phyloP scores from a whole-genome alignment of 1,284 basidiomycete species.

The Malassezia japonica region DNA sequence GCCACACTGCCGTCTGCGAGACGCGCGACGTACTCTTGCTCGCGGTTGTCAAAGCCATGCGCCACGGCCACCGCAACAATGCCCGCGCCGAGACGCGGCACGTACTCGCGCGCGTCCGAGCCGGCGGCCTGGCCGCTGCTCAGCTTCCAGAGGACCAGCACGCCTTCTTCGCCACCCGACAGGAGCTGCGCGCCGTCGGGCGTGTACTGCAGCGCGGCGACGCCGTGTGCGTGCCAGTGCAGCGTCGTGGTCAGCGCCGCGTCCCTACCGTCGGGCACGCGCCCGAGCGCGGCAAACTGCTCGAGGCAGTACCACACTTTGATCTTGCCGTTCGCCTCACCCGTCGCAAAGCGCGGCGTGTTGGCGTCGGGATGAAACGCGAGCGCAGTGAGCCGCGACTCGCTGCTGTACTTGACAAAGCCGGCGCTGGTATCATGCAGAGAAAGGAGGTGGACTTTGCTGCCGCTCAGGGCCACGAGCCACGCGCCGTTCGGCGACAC shows the following conservation, averaged over 20 bases:
- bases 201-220: conserved; percentile 79
- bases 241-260: conserved; percentile 66
- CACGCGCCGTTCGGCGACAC: conserved; percentile 70
- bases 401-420: conserved; percentile 69
- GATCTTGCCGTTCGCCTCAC: conserved; percentile 74
- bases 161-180: conserved; percentile 90
- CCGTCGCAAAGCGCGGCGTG: conserved; percentile 72
- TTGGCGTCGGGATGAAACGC: conserved; percentile 79
- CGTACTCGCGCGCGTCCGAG: conserved; percentile 53
- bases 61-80: conserved; percentile 57
- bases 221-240: conserved; percentile 95
- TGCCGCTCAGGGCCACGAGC: conserved; percentile 68
- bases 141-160: conserved; percentile 75
- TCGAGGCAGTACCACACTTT: conserved; percentile 80
- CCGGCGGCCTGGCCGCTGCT: conserved; percentile 51
- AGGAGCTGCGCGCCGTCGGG: conserved; percentile 82
- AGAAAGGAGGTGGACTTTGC: conserved; percentile 65
- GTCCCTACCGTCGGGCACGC: background rate
- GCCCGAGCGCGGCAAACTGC: conserved; percentile 18
- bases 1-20: conserved; percentile 72
- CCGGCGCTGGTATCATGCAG: conserved; percentile 29
- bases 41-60: conserved; percentile 52
- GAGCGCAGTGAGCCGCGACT: conserved; percentile 63
- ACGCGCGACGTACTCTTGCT: conserved; percentile 78
- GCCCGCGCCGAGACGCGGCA: conserved; percentile 82